These are phyloP conservation scores for Cladophialophora bantiana DNA, from an alignment of 2,329 filamentous ascomycete species.

Conservation along the genomic window DNA sequence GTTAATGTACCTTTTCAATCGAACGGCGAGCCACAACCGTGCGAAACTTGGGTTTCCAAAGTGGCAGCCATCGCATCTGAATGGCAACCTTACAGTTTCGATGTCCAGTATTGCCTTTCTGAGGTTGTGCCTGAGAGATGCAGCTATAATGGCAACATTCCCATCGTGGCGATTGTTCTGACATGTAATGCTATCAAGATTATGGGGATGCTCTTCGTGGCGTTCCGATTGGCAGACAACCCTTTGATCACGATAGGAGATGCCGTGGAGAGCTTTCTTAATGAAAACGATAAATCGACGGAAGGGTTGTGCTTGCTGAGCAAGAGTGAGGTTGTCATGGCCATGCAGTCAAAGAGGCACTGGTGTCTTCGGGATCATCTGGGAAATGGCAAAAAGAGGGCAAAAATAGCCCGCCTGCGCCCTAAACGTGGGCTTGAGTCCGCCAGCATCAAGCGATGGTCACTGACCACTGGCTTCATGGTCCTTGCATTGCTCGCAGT, in stretches of 20 bases:
- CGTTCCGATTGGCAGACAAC: slow-evolving; percentile 26
- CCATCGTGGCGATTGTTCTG: slow-evolving; percentile 37
- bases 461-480: slow-evolving; percentile 23
- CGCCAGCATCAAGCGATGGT: slow-evolving; percentile 32
- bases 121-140: slow-evolving; percentile 32
- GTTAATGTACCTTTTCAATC: background rate
- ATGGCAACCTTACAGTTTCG: slow-evolving; percentile 33
- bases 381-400: background rate
- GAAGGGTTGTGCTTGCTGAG: slow-evolving; percentile 39
- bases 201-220: slow-evolving; percentile 34
- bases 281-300: slow-evolving; percentile 43
- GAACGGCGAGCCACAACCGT: slow-evolving; percentile 3
- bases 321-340: slow-evolving; percentile 21
- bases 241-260: slow-evolving; percentile 44
- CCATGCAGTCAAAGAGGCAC: slow-evolving; percentile 3
- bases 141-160: slow-evolving; percentile 37
- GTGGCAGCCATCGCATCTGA: slow-evolving; percentile 22
- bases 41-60: slow-evolving; percentile 27
- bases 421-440: slow-evolving; percentile 27
- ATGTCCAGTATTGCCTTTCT: slow-evolving; percentile 36
- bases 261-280: slow-evolving; percentile 43
- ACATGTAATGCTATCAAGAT: slow-evolving; percentile 35
- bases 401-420: slow-evolving; percentile 13
- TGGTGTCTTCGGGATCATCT: slow-evolving; percentile 5
- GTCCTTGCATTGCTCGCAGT: slow-evolving; percentile 21